Conservation (phyloP, 2,329 filamentous ascomycete genomes). For the Diplocarpon mali region DNA sequence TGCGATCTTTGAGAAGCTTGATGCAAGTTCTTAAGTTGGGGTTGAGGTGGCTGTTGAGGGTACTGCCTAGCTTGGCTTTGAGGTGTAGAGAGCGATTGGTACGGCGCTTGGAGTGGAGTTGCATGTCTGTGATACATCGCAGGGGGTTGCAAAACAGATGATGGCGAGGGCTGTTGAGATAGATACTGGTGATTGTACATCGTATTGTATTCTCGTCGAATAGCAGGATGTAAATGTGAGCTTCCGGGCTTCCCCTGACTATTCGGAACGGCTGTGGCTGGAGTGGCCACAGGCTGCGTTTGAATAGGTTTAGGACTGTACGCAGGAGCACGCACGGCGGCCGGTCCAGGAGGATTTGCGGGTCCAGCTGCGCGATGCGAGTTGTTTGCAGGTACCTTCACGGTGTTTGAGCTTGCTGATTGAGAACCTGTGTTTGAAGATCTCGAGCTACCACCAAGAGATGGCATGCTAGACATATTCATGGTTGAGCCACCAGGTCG, state of each 20-base stretch:
- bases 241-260: constrained; percentile 23
- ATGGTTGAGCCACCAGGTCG: background rate
- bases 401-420: constrained; percentile 2
- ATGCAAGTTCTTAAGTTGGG: constrained; percentile 1
- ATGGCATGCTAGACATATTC: constrained; percentile 5
- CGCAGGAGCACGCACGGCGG: background rate
- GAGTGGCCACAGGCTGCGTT: background rate
- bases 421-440: constrained; percentile 9
- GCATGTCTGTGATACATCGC: constrained; percentile 15
- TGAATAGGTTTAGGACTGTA: constrained; percentile 5
- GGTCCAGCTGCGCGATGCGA: constrained; percentile 2
- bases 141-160: constrained; percentile 14
- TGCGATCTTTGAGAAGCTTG: background rate
- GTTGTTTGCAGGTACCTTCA: constrained; percentile 1
- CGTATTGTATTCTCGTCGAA: constrained; percentile 26
- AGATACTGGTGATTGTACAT: constrained; percentile 20
- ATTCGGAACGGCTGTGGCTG: background rate
- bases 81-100: constrained; percentile 6
- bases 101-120: constrained; percentile 5
- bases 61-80: constrained; percentile 4
- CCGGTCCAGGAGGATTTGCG: constrained; percentile 3
- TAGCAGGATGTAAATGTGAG: constrained; percentile 29
- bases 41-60: background rate
- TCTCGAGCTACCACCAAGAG: constrained; percentile 7
- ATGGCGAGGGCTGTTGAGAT: constrained; percentile 7